Evolutionary conservation across 192 early-diverging fungal species (phyloP).

Genomic region (Entrophospora sp.): DNA sequence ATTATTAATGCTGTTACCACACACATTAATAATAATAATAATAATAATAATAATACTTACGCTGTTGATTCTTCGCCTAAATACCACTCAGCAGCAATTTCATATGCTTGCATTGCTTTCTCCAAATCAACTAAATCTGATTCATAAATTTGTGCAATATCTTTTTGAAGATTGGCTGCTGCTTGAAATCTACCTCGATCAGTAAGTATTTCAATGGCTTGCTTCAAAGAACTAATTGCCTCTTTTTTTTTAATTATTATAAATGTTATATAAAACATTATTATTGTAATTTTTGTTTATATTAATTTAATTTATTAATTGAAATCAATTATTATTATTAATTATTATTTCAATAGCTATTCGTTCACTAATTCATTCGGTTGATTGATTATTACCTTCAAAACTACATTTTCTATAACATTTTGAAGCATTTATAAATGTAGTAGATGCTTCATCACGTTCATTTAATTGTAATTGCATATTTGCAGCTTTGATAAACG

Average conservation of each 20-base stretch:
- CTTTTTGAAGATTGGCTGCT: conserved; percentile 91
- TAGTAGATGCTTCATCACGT: conserved; percentile 76
- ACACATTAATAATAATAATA: not conserved
- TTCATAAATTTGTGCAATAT: conserved; percentile 89
- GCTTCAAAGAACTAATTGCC: conserved; percentile 62
- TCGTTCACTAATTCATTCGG: too few relatives aligned
- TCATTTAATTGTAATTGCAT: conserved; percentile 68
- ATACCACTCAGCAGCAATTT: conserved; percentile 90
- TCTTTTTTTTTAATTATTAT: conserved; percentile 37
- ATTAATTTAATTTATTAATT: too few relatives aligned
- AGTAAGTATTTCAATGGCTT: conserved; percentile 75
- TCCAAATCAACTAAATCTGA: conserved; percentile 69
- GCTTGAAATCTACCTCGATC: conserved; percentile 78
- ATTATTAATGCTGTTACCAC: too few relatives aligned
- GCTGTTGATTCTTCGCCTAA: conserved; percentile 83
- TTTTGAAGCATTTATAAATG: conserved; percentile 84
- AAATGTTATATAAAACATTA: too few relatives aligned
- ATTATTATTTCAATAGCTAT: not conserved
- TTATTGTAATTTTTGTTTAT: too few relatives aligned
- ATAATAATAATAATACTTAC: conserved; percentile 36
- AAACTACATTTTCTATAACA: conserved; percentile 80
- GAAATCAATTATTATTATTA: too few relatives aligned
- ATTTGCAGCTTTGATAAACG: conserved; percentile 77
- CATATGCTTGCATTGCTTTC: conserved; percentile 79
- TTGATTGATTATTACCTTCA: conserved; percentile 47